Conservation (phyloP, 352 stramenopile species). For the Sclerospora graminicola region DNA sequence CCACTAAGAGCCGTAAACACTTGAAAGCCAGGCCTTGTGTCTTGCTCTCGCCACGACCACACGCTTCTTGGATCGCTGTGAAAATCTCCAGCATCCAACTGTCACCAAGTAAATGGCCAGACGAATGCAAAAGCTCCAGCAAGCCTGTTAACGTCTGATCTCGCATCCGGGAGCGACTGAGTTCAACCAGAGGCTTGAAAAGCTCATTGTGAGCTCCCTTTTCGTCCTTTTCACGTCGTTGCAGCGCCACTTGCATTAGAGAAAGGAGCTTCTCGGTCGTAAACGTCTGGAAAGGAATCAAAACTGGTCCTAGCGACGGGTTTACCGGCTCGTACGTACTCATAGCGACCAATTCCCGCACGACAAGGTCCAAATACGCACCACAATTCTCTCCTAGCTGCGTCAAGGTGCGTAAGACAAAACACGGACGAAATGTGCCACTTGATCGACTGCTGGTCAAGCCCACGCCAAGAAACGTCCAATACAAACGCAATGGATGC, state of each 20-base stretch:
- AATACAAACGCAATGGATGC: slow-evolving; percentile 75
- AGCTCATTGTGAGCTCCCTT: slow-evolving; percentile 36
- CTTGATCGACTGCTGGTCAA: slow-evolving; percentile 24
- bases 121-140: slow-evolving; percentile 70
- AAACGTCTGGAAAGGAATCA: slow-evolving; percentile 64
- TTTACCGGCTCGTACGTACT: slow-evolving; percentile 43
- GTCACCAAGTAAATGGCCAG: slow-evolving; percentile 56
- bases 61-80: slow-evolving; percentile 51
- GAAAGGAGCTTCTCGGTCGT: slow-evolving; percentile 73
- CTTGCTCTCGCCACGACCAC: slow-evolving; percentile 53
- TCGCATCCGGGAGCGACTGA: slow-evolving; percentile 69
- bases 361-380: slow-evolving; percentile 65
- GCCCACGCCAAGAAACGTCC: slow-evolving; percentile 65
- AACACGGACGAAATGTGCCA: slow-evolving; percentile 55
- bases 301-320: slow-evolving; percentile 39
- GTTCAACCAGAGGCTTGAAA: slow-evolving; percentile 40
- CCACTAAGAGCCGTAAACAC: slow-evolving; percentile 93
- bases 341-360: slow-evolving; percentile 62
- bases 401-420: slow-evolving; percentile 74
- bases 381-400: slow-evolving; percentile 63
- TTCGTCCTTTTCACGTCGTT: slow-evolving; percentile 35
- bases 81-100: slow-evolving; percentile 69
- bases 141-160: slow-evolving; percentile 57
- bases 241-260: slow-evolving; percentile 64
- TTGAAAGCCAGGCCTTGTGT: slow-evolving; percentile 89